These are phyloP conservation scores for Hibiscus trionum DNA, from an alignment of 345 rosid genomes.

Conservation along the genomic window DNA sequence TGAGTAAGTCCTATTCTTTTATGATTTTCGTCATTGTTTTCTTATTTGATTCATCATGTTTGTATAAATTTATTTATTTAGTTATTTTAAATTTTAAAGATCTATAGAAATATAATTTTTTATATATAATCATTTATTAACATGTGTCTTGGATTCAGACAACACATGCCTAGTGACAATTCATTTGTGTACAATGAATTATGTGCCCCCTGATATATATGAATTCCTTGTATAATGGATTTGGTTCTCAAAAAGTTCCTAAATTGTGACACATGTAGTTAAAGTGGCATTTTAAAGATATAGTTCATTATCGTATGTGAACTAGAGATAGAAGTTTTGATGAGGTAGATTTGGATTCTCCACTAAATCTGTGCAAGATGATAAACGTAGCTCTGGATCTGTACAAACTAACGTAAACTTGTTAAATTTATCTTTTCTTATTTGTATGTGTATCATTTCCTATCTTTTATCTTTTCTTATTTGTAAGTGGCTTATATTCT, in stretches of 20 bases:
- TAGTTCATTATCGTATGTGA: conserved; percentile 24
- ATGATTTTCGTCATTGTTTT: background rate
- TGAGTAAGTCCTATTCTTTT: background rate
- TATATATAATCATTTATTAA: conserved; percentile 22
- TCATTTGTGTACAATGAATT: conserved; percentile 46
- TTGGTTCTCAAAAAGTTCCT: conserved; percentile 40
- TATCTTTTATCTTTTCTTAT: background rate
- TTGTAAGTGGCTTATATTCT: background rate
- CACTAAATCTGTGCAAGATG: no score
- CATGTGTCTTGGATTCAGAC: conserved; percentile 45
- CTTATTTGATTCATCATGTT: background rate
- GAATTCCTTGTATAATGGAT: conserved; percentile 37
- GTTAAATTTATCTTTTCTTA: background rate
- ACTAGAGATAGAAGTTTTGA: conserved; percentile 27
- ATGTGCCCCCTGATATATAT: conserved; percentile 43
- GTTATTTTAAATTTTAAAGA: background rate
- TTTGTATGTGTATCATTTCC: background rate
- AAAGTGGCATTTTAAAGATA: conserved; percentile 38
- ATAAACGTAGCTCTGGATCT: conserved; percentile 12
- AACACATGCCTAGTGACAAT: conserved; percentile 40
- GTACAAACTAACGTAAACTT: conserved; percentile 38
- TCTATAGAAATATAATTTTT: conserved; percentile 12
- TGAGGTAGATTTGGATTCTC: conserved; percentile 33
- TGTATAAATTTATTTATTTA: background rate
- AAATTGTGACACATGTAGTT: conserved; percentile 23